phyloP scores from a whole-genome alignment of 805 yeast genomes.

The Yamadazyma kitorensis region DNA sequence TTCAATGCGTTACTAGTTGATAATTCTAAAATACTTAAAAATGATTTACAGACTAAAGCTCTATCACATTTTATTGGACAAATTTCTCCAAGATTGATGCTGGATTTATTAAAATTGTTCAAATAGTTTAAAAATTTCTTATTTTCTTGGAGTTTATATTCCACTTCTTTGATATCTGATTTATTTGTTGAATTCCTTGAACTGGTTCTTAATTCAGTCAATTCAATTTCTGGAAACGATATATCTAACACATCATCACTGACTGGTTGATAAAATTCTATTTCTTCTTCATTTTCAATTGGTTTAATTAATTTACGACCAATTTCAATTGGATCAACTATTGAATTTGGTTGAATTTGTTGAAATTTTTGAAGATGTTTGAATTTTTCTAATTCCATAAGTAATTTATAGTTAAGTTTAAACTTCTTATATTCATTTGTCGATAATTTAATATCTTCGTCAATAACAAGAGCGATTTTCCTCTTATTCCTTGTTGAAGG shows the following conservation, averaged over 20 bases:
- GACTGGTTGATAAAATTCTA: too few species aligned
- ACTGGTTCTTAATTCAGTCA: constrained; percentile 8
- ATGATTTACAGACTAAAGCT: constrained; percentile 26
- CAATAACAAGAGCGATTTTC: constrained; percentile 3
- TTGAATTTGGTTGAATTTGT: neutral
- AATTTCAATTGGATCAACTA: constrained; percentile 5
- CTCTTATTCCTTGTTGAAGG: constrained; percentile 1
- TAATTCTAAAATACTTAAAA: constrained; percentile 24
- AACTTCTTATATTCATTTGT: neutral
- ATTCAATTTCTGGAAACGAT: constrained; percentile 20
- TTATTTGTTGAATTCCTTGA: constrained; percentile 1
- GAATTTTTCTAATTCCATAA: constrained; percentile 1
- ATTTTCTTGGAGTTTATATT: constrained; percentile 3
- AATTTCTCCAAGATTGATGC: constrained; percentile 5
- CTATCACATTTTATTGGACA: constrained; percentile 13
- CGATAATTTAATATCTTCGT: neutral
- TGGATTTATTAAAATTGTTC: constrained; percentile 1
- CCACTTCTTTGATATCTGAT: neutral
- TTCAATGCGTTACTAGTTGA: constrained; percentile 15
- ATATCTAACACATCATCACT: too few species aligned
- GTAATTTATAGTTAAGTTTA: neutral
- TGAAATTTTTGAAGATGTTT: neutral
- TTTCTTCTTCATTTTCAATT: neutral
- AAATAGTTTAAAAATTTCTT: constrained; percentile 2
- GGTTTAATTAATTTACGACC: constrained; percentile 7